These are phyloP conservation scores for Amborella trichopoda DNA, from an alignment of 164 flowering plant species.

Conservation along the genomic window DNA sequence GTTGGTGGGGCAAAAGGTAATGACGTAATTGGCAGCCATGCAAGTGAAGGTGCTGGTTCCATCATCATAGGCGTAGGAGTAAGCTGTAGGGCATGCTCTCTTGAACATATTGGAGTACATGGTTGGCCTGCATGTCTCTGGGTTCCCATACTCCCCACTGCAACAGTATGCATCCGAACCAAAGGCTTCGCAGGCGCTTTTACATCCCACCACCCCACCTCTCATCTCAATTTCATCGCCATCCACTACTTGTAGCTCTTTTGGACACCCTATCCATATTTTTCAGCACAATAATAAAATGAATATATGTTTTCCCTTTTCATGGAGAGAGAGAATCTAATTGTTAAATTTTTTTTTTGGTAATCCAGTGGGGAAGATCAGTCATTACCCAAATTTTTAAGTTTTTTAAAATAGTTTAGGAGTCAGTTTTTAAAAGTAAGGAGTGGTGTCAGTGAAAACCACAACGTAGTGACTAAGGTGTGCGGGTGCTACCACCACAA, in stretches of 20 bases:
- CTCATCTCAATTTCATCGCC: constrained; percentile 13
- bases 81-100: constrained; percentile 61
- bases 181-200: constrained; percentile 74
- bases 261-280: constrained; percentile 59
- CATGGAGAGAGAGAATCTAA: too few species aligned
- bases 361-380: too few species aligned
- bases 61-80: constrained; percentile 85
- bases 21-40: constrained; percentile 38
- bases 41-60: constrained; percentile 81
- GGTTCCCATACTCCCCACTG: constrained; percentile 45
- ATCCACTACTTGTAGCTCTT: constrained; percentile 61
- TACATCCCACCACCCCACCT: constrained; percentile 63
- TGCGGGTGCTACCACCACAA: too few species aligned
- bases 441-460: too few species aligned
- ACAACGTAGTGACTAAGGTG: too few species aligned
- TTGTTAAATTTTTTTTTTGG: too few species aligned
- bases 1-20: constrained; percentile 56
- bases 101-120: constrained; percentile 48
- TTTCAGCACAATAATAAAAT: too few species aligned
- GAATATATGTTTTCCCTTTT: too few species aligned
- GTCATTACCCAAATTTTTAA: too few species aligned
- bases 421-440: too few species aligned
- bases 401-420: too few species aligned
- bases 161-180: constrained; percentile 56
- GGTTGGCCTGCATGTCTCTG: constrained; percentile 56